A percentile compares a stretch with the other conserved stretches of the same genome.
Evolutionary conservation across 805 yeast genomes (phyloP).

Genomic region (Ogataea populi-albae): DNA sequence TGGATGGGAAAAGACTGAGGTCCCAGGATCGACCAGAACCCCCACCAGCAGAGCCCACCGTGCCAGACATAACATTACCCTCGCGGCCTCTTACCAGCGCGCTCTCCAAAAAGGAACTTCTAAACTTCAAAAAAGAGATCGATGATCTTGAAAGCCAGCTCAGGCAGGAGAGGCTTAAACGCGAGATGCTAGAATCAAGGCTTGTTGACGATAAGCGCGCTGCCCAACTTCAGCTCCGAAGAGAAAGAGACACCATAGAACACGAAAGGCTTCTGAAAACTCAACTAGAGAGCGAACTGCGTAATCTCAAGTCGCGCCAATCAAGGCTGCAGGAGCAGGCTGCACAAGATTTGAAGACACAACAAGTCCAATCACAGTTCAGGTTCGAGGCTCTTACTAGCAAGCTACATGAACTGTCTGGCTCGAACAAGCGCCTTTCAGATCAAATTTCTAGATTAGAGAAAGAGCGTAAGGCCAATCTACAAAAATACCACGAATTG

Average conservation of each 20-base stretch:
- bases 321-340: not conserved
- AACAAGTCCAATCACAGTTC: slow-evolving; percentile 3
- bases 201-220: not conserved
- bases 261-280: not conserved
- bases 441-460: too few species aligned
- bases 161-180: slow-evolving; percentile 3
- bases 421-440: not conserved
- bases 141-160: slow-evolving; percentile 5
- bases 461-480: too few species aligned
- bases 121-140: too few species aligned
- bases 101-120: too few species aligned
- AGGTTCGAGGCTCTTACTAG: slow-evolving; percentile 4
- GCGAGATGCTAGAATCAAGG: not conserved
- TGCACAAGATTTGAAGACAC: not conserved
- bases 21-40: slow-evolving; percentile 7
- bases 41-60: not conserved
- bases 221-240: not conserved
- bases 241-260: not conserved
- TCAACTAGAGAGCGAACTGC: slow-evolving; percentile 1
- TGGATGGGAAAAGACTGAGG: slow-evolving; percentile 9
- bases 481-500: too few species aligned
- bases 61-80: slow-evolving; percentile 7
- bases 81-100: slow-evolving; percentile 4
- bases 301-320: not conserved
- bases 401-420: slow-evolving; percentile 4